Conservation (phyloP, 257 asterid genomes). For the Ehretia macrophylla region DNA sequence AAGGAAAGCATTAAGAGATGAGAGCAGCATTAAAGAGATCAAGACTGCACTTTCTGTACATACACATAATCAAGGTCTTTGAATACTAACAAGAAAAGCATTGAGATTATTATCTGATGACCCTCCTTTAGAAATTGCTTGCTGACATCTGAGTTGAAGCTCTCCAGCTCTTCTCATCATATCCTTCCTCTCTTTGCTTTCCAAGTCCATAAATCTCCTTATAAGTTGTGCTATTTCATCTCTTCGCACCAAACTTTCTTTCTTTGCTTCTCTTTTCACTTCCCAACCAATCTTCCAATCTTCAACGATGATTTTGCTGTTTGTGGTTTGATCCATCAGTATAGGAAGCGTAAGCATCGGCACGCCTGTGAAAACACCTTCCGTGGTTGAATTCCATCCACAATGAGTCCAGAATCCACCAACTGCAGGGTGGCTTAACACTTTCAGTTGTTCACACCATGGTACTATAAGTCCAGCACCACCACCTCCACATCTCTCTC, state of each 20-base stretch:
- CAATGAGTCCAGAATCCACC: constrained; percentile 85
- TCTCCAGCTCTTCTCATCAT: constrained; percentile 35
- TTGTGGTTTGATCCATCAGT: constrained; percentile 43
- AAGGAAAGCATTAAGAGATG: too few relatives aligned
- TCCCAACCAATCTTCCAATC: constrained; percentile 68
- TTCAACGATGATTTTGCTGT: constrained; percentile 50
- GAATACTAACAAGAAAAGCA: constrained; percentile 14
- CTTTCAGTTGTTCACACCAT: constrained; percentile 61
- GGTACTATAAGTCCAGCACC: constrained; percentile 37
- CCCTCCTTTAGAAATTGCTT: constrained; percentile 40
- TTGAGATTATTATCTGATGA: constrained; percentile 30
- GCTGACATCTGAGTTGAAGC: constrained; percentile 22
- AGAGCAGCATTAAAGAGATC: too few relatives aligned
- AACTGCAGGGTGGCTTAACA: constrained; percentile 45
- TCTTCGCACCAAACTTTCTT: constrained; percentile 29
- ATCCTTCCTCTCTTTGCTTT: constrained; percentile 35
- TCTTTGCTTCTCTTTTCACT: constrained; percentile 25
- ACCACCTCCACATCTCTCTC: constrained; percentile 34
- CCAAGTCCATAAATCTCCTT: constrained; percentile 43
- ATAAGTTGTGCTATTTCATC: constrained; percentile 27
- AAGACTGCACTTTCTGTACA: too few relatives aligned
- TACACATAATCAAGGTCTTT: background rate
- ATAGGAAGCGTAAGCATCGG: constrained; percentile 59
- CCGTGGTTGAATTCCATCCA: constrained; percentile 72
- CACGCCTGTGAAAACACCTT: constrained; percentile 44